Evolutionary conservation across 176 grass and related monocot genomes (phyloP).

Genomic region (Oryza coarctata): DNA sequence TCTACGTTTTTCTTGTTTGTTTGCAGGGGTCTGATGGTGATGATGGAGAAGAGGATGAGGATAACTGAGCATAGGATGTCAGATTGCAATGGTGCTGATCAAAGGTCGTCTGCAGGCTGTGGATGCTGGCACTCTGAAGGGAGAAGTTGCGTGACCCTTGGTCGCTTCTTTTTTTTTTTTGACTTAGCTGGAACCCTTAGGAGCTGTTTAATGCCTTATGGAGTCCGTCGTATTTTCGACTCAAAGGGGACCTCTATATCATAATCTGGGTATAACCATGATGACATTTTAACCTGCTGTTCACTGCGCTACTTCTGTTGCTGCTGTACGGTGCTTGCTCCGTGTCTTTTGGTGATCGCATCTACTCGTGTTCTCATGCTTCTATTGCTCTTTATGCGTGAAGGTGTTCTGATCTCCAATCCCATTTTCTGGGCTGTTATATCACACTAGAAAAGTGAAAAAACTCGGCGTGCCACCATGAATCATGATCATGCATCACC

Average conservation of each 20-base stretch:
- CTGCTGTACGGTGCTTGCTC: not conserved
- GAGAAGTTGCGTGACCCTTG: conserved; percentile 30
- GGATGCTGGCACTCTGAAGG: conserved; percentile 32
- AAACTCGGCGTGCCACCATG: not conserved
- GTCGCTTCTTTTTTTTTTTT: conserved; percentile 35
- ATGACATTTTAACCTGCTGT: conserved; percentile 40
- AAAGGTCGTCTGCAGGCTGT: conserved; percentile 4
- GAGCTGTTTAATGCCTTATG: conserved; percentile 50
- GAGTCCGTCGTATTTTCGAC: conserved; percentile 29
- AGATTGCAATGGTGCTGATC: conserved; percentile 19
- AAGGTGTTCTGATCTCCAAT: too few species aligned
- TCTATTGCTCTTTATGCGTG: too few species aligned
- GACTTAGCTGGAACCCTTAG: conserved; percentile 54
- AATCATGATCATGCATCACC: too few species aligned
- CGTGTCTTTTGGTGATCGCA: not conserved
- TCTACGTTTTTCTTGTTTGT: not conserved
- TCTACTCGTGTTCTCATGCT: too few species aligned
- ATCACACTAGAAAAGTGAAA: not conserved
- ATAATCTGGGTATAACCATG: conserved; percentile 52
- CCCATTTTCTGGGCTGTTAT: not conserved
- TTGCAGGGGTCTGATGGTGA: conserved; percentile 53
- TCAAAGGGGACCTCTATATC: conserved; percentile 46
- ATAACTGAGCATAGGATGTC: conserved; percentile 37
- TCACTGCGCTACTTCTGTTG: not conserved
- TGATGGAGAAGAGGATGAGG: conserved; percentile 47